phyloP scores from a whole-genome alignment of 371 early-diverging fungal species.

The Circinella umbellata region DNA sequence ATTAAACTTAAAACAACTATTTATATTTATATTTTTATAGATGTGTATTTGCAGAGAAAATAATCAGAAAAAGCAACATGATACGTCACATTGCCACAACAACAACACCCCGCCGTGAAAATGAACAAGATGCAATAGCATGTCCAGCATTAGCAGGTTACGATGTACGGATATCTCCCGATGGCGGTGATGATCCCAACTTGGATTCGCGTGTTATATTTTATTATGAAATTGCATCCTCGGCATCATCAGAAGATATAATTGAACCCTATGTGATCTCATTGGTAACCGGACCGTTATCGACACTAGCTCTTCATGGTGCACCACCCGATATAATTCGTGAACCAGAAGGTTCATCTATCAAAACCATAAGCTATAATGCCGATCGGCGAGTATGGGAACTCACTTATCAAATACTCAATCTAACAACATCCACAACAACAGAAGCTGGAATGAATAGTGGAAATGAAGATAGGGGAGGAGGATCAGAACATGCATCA shows the following conservation, averaged over 20 bases:
- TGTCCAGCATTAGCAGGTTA: constrained; percentile 5
- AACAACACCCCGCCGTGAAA: constrained; percentile 1
- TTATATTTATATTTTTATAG: not conserved
- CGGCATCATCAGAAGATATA: constrained; percentile 1
- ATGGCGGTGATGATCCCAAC: constrained; percentile 16
- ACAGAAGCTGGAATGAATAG: too few species aligned
- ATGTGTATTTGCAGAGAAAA: constrained; percentile 14
- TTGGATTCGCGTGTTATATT: constrained; percentile 30
- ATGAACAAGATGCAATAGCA: not conserved
- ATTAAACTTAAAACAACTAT: not conserved
- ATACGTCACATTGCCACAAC: constrained; percentile 9
- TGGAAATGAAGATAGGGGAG: not conserved
- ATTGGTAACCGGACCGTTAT: constrained; percentile 22
- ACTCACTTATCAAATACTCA: not conserved
- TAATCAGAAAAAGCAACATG: constrained; percentile 3
- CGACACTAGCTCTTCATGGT: constrained; percentile 16
- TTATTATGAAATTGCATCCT: constrained; percentile 9
- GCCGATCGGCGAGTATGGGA: constrained; percentile 15
- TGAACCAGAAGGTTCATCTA: not conserved
- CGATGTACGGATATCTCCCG: constrained; percentile 14
- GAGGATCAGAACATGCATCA: not conserved
- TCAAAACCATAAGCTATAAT: constrained; percentile 5
- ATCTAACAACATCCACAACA: not conserved
- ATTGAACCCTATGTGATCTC: constrained; percentile 17
- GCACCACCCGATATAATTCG: constrained; percentile 17